These are phyloP conservation scores for Cinnamomum micranthum DNA, from an alignment of 164 flowering plant genomes.

Conservation along the genomic window DNA sequence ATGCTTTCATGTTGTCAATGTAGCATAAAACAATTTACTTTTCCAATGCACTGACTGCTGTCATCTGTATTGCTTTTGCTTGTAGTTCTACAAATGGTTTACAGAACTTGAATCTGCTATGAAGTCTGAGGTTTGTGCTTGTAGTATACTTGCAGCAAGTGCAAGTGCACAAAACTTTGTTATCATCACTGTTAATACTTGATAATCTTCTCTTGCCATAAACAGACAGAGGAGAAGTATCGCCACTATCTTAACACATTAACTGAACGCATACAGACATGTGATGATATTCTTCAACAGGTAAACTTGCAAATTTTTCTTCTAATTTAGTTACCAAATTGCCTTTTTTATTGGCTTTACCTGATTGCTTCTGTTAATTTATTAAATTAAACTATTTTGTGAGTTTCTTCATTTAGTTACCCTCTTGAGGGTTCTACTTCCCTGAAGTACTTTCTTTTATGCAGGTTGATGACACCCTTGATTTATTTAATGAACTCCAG, in stretches of 20 bases:
- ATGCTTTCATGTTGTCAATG: not conserved
- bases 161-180: not conserved
- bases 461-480: slow-evolving; percentile 92
- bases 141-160: slow-evolving; percentile 1
- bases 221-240: slow-evolving; percentile 94
- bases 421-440: not conserved
- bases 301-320: slow-evolving; percentile 21
- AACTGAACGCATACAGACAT: slow-evolving; percentile 80
- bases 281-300: slow-evolving; percentile 81
- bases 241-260: slow-evolving; percentile 80
- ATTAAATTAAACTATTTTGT: not conserved
- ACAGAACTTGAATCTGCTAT: slow-evolving; percentile 91
- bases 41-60: not conserved
- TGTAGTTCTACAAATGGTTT: slow-evolving; percentile 98
- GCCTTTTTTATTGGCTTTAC: not conserved
- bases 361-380: not conserved
- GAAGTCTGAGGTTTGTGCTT: slow-evolving; percentile 84
- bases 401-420: slow-evolving; percentile 4
- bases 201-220: slow-evolving; percentile 21
- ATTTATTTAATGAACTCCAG: slow-evolving; percentile 79
- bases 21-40: not conserved
- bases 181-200: not conserved
- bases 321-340: not conserved
- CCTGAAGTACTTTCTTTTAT: slow-evolving; percentile 15
- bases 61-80: slow-evolving; percentile 5